Conservation (phyloP, 306 rosid species). For the Vachellia collinsii region DNA sequence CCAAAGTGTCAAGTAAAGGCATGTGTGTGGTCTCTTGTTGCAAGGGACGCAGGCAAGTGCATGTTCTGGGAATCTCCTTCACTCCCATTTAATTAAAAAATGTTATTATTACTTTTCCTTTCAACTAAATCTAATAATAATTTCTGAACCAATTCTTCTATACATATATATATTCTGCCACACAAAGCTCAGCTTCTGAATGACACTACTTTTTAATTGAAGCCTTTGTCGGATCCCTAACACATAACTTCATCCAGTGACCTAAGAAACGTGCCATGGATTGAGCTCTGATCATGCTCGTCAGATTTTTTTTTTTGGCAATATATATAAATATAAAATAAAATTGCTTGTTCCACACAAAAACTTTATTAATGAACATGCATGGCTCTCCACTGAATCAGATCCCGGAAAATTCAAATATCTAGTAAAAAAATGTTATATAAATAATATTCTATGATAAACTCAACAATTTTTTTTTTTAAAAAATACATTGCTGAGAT, state of each 20-base stretch:
- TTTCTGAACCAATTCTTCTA: not conserved
- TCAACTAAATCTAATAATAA: not conserved
- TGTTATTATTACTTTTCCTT: not conserved
- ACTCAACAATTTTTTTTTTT: not conserved
- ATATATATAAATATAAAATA: not conserved
- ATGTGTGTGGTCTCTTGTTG: slow-evolving; percentile 1
- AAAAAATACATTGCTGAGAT: not conserved
- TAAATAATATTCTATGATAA: not conserved
- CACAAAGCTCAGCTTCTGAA: not conserved
- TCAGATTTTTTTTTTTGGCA: too few relatives aligned
- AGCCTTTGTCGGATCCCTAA: not conserved
- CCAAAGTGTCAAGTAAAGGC: not conserved
- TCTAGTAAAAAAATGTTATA: not conserved
- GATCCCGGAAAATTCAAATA: not conserved
- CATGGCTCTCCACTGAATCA: not conserved
- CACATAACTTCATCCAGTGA: not conserved
- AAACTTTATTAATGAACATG: not conserved
- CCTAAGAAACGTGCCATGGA: not conserved
- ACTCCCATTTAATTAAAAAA: not conserved
- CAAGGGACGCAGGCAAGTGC: slow-evolving; percentile 16
- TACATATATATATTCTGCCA: not conserved
- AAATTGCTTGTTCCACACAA: not conserved
- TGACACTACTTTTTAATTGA: not conserved
- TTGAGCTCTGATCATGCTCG: not conserved
- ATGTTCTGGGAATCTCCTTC: slow-evolving; percentile 33